Percentiles rank a stretch among this genome's conserved stretches.
These are phyloP conservation scores for Cryptococcus sp. DNA, from an alignment of 1,284 basidiomycete genomes.

Conservation along the genomic window DNA sequence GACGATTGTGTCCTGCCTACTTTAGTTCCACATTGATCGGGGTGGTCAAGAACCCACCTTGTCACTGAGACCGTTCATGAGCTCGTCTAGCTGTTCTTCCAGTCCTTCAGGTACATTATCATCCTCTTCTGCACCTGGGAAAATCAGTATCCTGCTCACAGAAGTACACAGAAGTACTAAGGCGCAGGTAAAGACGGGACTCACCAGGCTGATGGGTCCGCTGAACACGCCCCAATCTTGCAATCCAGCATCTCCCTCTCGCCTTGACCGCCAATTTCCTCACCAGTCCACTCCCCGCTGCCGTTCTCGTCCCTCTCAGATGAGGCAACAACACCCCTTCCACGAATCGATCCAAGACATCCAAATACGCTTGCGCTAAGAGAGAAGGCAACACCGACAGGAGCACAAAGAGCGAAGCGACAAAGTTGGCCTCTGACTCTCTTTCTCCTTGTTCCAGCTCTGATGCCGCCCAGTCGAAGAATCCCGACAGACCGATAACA, in stretches of 20 bases:
- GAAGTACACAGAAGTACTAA: too few relatives aligned
- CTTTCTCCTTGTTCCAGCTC: conserved; percentile 35
- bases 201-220: not conserved
- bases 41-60: conserved; percentile 63
- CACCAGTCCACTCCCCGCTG: conserved; percentile 35
- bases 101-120: conserved; percentile 72
- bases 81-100: conserved; percentile 66
- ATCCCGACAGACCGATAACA: conserved; percentile 28
- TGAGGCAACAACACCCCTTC: conserved; percentile 31
- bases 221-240: conserved; percentile 20
- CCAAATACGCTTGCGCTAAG: conserved; percentile 27
- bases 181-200: too few relatives aligned
- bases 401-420: conserved; percentile 33
- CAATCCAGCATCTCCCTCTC: conserved; percentile 43
- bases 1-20: conserved; percentile 77
- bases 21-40: too few relatives aligned
- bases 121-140: too few relatives aligned
- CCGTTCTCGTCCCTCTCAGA: conserved; percentile 35
- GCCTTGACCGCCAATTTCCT: conserved; percentile 44
- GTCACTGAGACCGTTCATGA: conserved; percentile 74
- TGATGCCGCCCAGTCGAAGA: conserved; percentile 29
- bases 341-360: conserved; percentile 28
- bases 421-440: conserved; percentile 33
- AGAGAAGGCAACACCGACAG: conserved; percentile 36
- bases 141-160: too few relatives aligned